Evolutionary conservation across 352 stramenopile genomes (phyloP), one percentile per base, ranked within the genome.

Genomic region (Phytophthora agathidicida): DNA sequence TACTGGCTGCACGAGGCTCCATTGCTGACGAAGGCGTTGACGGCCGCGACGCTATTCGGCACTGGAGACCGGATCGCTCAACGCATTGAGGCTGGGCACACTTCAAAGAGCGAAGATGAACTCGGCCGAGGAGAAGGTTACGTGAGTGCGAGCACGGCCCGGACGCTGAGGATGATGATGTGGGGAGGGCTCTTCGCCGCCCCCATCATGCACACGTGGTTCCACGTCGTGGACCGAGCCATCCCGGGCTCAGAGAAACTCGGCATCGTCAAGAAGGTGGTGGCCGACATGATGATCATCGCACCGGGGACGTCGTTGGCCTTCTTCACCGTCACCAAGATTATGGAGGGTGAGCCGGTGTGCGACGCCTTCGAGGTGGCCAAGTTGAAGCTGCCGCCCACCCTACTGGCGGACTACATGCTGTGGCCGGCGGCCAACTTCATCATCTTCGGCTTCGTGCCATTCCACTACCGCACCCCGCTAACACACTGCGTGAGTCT

Each of bases 161-260:
- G 84, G 42, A 80, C 81, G 8, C 37, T 73, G 10, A 66, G 88
- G 14, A 94, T 93, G 71, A 72, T 88, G 28, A 72, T 94, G 39
- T 96, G 93, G 59, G 86, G 86, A 20, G 75, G 93, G 2, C 62
- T 84, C 22, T 48, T 96, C 16, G 80, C 91, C 63, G 84, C 86
- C 16, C 86, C 86, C 2, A 70, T 68, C 33, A 90, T 89, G 64
- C 85, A 96, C 60, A 92, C 80, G 52, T 96, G 93, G 56, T 94
- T 93, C 49, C 65, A 83, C 17, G 43, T 90, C 11, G 67, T 96
- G 13, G 88, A 96, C 53, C 47, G 51, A 75, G 60, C 24, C n/a
- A 57, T 73, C 27, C 35, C 38, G 7, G 51, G 50, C 27, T 26
- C 57, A 3, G 58, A 51, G 3, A 37, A 16, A 31, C 31, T 49